Evolutionary conservation across 306 rosid species (phyloP).

Genomic region (Rosa persica): DNA sequence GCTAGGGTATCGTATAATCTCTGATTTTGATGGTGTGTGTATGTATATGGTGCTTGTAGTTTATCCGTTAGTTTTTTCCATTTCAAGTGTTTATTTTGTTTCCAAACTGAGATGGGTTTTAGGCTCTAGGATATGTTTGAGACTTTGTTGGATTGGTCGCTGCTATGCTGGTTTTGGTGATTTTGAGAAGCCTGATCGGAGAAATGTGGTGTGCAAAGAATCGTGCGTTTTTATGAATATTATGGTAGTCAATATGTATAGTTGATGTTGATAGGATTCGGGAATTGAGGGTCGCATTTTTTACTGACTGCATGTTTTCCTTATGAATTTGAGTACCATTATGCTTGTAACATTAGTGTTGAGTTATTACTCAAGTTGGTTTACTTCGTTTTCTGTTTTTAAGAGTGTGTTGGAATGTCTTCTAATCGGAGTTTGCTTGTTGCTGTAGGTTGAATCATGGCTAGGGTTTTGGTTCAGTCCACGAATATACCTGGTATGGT

Average conservation of each 20-base stretch:
- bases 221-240: background rate
- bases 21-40: background rate
- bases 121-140: background rate
- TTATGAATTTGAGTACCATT: background rate
- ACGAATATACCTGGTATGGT: constrained; percentile 62
- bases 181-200: background rate
- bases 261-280: background rate
- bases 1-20: background rate
- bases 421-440: constrained; percentile 18
- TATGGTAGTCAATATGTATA: background rate
- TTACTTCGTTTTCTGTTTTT: background rate
- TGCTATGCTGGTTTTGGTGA: background rate
- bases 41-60: background rate
- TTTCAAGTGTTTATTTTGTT: background rate
- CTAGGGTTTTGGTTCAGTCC: constrained; percentile 83
- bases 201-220: background rate
- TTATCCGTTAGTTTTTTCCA: background rate
- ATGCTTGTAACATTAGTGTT: background rate
- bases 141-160: background rate
- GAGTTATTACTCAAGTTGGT: background rate
- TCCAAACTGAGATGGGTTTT: background rate
- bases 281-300: background rate
- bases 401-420: background rate
- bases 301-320: background rate
- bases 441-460: constrained; percentile 49